Percentiles rank a stretch among this genome's conserved stretches.
phyloP scores from a whole-genome alignment of 192 early-diverging fungal species.

The Coemansia sp. region DNA sequence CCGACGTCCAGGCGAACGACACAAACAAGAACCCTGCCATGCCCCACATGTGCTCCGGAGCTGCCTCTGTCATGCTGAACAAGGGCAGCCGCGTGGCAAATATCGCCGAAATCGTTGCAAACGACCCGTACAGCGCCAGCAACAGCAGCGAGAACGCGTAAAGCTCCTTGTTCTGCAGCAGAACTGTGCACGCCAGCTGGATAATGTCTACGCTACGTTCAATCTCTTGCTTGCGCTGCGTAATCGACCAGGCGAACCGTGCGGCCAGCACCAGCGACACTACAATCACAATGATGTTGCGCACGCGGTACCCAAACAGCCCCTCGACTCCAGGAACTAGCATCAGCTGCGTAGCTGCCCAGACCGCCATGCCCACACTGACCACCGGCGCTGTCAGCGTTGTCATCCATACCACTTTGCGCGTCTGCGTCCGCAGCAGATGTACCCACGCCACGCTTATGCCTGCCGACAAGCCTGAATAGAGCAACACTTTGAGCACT shows the following conservation, averaged over 20 bases:
- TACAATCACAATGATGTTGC: constrained; percentile 29
- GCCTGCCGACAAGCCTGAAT: constrained; percentile 21
- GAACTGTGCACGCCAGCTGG: constrained; percentile 31
- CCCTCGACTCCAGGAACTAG: constrained; percentile 28
- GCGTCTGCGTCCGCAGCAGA: constrained; percentile 42
- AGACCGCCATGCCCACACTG: constrained; percentile 35
- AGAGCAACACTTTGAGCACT: constrained; percentile 20
- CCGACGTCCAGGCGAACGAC: constrained; percentile 47
- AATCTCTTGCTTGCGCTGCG: constrained; percentile 33
- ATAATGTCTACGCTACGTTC: constrained; percentile 46
- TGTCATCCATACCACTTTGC: constrained; percentile 48
- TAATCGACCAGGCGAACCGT: constrained; percentile 43
- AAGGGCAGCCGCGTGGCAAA: constrained; percentile 42
- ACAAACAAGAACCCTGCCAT: constrained; percentile 25
- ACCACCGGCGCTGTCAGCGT: constrained; percentile 45
- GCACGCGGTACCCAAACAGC: constrained; percentile 35
- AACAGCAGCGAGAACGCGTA: constrained; percentile 47
- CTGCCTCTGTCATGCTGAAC: neutral
- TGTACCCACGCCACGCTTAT: constrained; percentile 43
- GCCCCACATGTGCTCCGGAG: constrained; percentile 13
- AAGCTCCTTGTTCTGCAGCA: constrained; percentile 38
- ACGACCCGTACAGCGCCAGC: constrained; percentile 40
- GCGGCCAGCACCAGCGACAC: constrained; percentile 34
- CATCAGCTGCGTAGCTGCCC: constrained; percentile 38
- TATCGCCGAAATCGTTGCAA: constrained; percentile 27